Base-by-base conservation (phyloP, 208 protist species). In the Crithidia expoeki region DNA sequence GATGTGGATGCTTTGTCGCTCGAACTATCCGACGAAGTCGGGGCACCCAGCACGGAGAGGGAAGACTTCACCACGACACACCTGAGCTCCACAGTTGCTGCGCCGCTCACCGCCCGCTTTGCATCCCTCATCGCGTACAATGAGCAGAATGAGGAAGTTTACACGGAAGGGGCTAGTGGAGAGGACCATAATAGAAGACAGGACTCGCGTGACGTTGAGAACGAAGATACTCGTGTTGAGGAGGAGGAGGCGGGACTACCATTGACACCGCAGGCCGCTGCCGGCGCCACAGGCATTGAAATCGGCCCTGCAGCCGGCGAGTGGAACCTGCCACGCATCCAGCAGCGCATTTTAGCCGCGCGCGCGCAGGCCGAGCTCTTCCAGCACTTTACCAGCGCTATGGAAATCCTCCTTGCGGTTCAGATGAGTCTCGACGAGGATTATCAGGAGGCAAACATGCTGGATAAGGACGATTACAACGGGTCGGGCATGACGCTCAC, bases 371-470 rank as follows among this genome's bases (percentile, higher is more conserved):
- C 77, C 7, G 72, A 83, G 40, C 32, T 55, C n/a, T 57, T 44
- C 21, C 65, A 74, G 14, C 56, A 70, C 68, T 83, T 72, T 52
- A 74, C 65, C 27, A 49, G 67, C 34, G 77, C 77, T 2, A 52
- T 79, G 40, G 77, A 79, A 55, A 58, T 75, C 16, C 28, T 83
- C 30, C 42, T 79, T 2, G 40, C 64, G 9, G 72, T 79, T 10
- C 77, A 83, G 46, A 76, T 81, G 71, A 76, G 68, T 33, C 52
- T 81, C 5, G 72, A 81, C 28, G 47, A 38, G 42, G 68, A 75
- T 61, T 74, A 74, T 40, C 59, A 66, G 27, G 66, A 60, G 21
- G 65, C 65, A 19, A 56, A 16, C 14, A 34, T 9, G 28, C 25
- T 19, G 3, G 51, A 44, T 3, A 33, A 32, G 17, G 10, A 27